A percentile compares a stretch with the other conserved stretches of the same genome.
Conservation (phyloP, 1,284 basidiomycete species). For the Fistulina hepatica region DNA sequence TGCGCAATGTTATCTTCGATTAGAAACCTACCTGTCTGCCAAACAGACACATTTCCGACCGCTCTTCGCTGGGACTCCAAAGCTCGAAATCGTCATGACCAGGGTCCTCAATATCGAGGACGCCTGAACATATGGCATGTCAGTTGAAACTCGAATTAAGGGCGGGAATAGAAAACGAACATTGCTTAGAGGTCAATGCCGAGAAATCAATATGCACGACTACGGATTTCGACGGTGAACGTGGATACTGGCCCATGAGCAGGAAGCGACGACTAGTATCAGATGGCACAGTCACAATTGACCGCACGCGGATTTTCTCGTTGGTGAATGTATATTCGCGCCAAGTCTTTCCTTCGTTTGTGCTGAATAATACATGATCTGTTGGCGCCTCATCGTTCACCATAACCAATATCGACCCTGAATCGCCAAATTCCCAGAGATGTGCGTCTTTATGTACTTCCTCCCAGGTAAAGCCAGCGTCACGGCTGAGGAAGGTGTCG, state of each 20-base stretch:
- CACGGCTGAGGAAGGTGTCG: slow-evolving; percentile 93
- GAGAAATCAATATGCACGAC: slow-evolving; percentile 89
- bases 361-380: slow-evolving; percentile 81
- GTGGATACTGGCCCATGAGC: slow-evolving; percentile 60
- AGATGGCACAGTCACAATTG: slow-evolving; percentile 81
- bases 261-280: slow-evolving; percentile 91
- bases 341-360: slow-evolving; percentile 85
- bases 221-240: slow-evolving; percentile 38
- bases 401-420: slow-evolving; percentile 86
- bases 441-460: slow-evolving; percentile 98
- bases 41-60: slow-evolving; percentile 75
- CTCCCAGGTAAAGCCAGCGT: slow-evolving; percentile 96
- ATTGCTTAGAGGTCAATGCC: slow-evolving; percentile 61
- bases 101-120: slow-evolving; percentile 58
- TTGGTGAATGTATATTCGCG: slow-evolving; percentile 69
- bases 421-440: slow-evolving; percentile 97
- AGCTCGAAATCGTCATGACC: slow-evolving; percentile 86
- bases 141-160: slow-evolving; percentile 8
- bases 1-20: no score
- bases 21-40: slow-evolving; percentile 65
- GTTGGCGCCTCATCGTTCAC: slow-evolving; percentile 93
- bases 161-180: slow-evolving; percentile 33
- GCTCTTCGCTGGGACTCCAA: slow-evolving; percentile 85
- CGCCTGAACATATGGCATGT: slow-evolving; percentile 36
- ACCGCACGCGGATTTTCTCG: slow-evolving; percentile 64